Conservation (phyloP, 2,329 filamentous ascomycete genomes). For the Cytospora schulzeri region DNA sequence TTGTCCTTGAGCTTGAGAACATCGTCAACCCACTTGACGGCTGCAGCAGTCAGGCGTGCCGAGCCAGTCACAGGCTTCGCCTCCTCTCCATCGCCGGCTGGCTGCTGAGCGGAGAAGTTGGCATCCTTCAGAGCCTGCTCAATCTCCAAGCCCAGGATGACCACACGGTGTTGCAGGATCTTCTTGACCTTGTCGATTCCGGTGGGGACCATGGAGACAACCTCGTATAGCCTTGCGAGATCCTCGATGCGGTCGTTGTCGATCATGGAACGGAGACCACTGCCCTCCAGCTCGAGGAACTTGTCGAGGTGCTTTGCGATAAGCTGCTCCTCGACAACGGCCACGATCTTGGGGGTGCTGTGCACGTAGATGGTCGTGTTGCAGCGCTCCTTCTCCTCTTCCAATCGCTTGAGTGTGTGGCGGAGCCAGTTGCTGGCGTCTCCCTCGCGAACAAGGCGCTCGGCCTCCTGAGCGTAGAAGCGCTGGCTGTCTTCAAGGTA, state of each 20-base stretch:
- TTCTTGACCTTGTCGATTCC: slow-evolving; percentile 70
- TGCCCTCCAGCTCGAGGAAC: slow-evolving; percentile 81
- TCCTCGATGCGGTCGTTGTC: slow-evolving; percentile 83
- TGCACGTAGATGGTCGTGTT: slow-evolving; percentile 75
- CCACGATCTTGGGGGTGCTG: slow-evolving; percentile 72
- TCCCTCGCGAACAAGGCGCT: slow-evolving; percentile 71
- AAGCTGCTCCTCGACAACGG: slow-evolving; percentile 78
- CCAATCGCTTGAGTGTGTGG: slow-evolving; percentile 71
- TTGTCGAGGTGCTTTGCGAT: slow-evolving; percentile 78
- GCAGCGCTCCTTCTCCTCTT: slow-evolving; percentile 82
- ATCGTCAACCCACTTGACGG: slow-evolving; percentile 94
- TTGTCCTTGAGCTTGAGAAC: slow-evolving; percentile 84
- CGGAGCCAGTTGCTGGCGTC: slow-evolving; percentile 83
- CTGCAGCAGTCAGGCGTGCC: slow-evolving; percentile 81
- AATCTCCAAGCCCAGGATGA: slow-evolving; percentile 80
- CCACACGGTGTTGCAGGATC: slow-evolving; percentile 73
- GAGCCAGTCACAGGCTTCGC: slow-evolving; percentile 57
- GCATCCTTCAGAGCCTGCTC: slow-evolving; percentile 67
- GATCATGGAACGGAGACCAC: slow-evolving; percentile 85
- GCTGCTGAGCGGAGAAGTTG: slow-evolving; percentile 48
- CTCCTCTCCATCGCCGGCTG: slow-evolving; percentile 44
- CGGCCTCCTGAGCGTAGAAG: slow-evolving; percentile 79
- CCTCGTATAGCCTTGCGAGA: slow-evolving; percentile 76
- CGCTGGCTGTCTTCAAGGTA: slow-evolving; percentile 70
- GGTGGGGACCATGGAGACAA: slow-evolving; percentile 60